Evolutionary conservation across 2,329 filamentous ascomycete genomes (phyloP).

Genomic region (Beauveria rudraprayagi): DNA sequence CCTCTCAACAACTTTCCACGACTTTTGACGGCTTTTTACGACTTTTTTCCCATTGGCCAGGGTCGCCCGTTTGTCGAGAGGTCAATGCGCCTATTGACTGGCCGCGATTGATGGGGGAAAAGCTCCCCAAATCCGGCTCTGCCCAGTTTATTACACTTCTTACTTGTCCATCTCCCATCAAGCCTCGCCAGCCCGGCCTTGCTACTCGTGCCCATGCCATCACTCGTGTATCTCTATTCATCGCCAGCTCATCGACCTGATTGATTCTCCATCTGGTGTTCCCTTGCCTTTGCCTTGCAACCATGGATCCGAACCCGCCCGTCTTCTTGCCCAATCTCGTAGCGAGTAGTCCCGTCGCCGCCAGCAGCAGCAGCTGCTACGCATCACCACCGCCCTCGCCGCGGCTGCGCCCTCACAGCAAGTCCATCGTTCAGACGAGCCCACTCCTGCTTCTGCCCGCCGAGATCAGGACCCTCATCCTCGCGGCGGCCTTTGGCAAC

Average conservation of each 20-base stretch:
- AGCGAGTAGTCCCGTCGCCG: background rate
- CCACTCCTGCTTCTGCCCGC: background rate
- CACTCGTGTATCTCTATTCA: background rate
- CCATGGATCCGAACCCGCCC: background rate
- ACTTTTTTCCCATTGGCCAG: background rate
- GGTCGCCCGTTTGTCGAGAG: background rate
- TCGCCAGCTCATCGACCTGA: background rate
- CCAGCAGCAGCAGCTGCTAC: background rate
- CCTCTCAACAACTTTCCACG: background rate
- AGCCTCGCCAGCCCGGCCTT: background rate
- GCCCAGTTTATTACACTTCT: background rate
- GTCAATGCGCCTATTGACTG: background rate
- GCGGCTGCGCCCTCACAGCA: background rate
- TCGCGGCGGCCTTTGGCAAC: constrained; percentile 4
- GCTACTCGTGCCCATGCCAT: background rate
- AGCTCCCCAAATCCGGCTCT: background rate
- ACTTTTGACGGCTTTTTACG: background rate
- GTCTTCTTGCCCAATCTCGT: background rate
- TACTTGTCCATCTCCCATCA: background rate
- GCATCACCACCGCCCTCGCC: constrained; percentile 1
- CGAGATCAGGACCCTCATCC: constrained; percentile 1
- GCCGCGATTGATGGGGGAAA: background rate
- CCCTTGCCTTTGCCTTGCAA: too few relatives aligned
- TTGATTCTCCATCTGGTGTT: background rate
- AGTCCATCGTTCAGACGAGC: background rate